These are phyloP conservation scores for Diplosphaera chodatii DNA, from an alignment of 139 green algal species.

Conservation along the genomic window DNA sequence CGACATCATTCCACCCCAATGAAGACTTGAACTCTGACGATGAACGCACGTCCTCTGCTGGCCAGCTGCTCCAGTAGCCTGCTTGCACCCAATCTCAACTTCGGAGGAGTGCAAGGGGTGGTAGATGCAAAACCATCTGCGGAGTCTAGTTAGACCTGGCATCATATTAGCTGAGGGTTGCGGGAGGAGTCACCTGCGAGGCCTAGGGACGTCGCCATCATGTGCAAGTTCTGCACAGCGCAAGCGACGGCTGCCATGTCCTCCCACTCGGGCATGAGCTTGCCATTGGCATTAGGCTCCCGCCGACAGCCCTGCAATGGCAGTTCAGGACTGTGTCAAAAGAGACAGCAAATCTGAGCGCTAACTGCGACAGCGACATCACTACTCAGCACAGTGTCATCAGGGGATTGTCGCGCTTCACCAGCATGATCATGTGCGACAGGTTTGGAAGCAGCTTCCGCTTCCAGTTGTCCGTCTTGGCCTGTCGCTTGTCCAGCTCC, in stretches of 20 bases:
- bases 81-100: too few relatives aligned
- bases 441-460: neutral
- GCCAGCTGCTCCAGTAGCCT: slow-evolving; percentile 52
- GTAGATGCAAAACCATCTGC: too few relatives aligned
- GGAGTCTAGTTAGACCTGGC: too few relatives aligned
- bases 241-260: slow-evolving; percentile 40
- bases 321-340: too few relatives aligned
- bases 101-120: too few relatives aligned
- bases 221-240: slow-evolving; percentile 48
- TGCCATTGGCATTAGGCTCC: slow-evolving; percentile 4
- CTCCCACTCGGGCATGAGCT: slow-evolving; percentile 54
- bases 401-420: too few relatives aligned
- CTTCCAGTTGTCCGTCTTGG: neutral
- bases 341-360: too few relatives aligned
- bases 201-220: slow-evolving; percentile 22
- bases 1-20: slow-evolving; percentile 20
- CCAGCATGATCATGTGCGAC: neutral
- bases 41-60: slow-evolving; percentile 12
- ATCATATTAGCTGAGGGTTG: too few relatives aligned
- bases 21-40: slow-evolving; percentile 31
- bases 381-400: too few relatives aligned
- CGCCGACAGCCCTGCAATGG: neutral
- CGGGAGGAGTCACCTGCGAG: slow-evolving; percentile 23
- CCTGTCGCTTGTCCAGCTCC: neutral
- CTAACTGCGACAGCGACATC: too few relatives aligned